Conservation (phyloP, 495 filamentous ascomycete genomes). For the Lasiosphaeria hispida region DNA sequence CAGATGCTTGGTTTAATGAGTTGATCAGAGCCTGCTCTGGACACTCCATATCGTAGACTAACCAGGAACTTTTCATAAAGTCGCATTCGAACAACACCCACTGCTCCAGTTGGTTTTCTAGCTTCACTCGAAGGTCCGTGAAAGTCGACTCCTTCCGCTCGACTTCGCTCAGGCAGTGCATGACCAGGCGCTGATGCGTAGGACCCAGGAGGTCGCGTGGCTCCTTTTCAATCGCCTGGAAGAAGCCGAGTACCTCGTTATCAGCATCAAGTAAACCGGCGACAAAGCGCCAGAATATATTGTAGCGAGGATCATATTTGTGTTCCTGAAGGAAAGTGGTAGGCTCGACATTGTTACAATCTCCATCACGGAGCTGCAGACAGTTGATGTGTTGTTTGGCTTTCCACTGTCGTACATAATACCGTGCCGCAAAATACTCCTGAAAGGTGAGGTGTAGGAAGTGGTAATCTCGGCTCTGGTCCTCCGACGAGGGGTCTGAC, state of each 20-base stretch:
- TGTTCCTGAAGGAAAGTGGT: slow-evolving; percentile 33
- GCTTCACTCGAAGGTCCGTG: slow-evolving; percentile 15
- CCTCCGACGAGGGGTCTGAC: slow-evolving; percentile 21
- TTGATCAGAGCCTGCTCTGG: slow-evolving; percentile 24
- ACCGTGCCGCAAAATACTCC: slow-evolving; percentile 43
- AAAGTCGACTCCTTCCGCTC: slow-evolving; percentile 5
- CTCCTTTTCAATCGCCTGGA: slow-evolving; percentile 35
- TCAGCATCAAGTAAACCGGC: slow-evolving; percentile 35
- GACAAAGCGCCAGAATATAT: slow-evolving; percentile 47
- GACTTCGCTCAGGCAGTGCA: slow-evolving; percentile 42
- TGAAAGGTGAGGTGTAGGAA: slow-evolving; percentile 46
- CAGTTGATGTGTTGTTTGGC: slow-evolving; percentile 19
- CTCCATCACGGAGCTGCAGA: slow-evolving; percentile 13
- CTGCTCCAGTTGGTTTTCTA: slow-evolving; percentile 24
- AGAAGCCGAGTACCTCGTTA: slow-evolving; percentile 25
- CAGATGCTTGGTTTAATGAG: slow-evolving; percentile 19
- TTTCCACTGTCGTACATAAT: slow-evolving; percentile 43
- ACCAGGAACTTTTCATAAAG: neutral
- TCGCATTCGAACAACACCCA: slow-evolving; percentile 31
- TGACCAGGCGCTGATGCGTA: slow-evolving; percentile 39
- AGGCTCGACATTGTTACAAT: slow-evolving; percentile 2
- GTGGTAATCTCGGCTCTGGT: slow-evolving; percentile 32
- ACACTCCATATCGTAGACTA: slow-evolving; percentile 28
- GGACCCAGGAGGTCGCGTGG: slow-evolving; percentile 41
- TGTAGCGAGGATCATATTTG: slow-evolving; percentile 43